phyloP scores from a whole-genome alignment of 768 basidiomycete genomes.

The Leccinum ochraceum region DNA sequence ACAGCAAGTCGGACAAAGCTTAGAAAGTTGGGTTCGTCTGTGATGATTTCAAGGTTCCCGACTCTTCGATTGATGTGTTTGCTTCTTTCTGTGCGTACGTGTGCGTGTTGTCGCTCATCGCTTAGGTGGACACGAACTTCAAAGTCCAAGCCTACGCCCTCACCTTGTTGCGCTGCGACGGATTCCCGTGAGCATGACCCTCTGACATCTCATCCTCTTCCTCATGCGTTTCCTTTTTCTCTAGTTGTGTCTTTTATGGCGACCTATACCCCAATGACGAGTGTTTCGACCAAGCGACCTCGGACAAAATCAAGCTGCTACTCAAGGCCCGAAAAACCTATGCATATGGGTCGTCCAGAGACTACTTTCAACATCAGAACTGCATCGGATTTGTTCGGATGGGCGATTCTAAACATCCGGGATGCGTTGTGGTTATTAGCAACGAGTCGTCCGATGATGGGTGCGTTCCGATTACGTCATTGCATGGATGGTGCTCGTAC shows the following conservation, averaged over 20 bases:
- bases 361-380: conserved; percentile 59
- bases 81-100: background rate
- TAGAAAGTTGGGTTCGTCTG: conserved; percentile 77
- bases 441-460: conserved; percentile 40
- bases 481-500: background rate
- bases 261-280: conserved; percentile 75
- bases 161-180: conserved; percentile 67
- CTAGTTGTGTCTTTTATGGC: conserved; percentile 85
- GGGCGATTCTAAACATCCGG: conserved; percentile 54
- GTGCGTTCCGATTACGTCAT: conserved; percentile 15
- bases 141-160: conserved; percentile 83
- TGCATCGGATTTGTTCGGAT: conserved; percentile 77
- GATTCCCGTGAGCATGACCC: conserved; percentile 64
- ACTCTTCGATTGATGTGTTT: background rate
- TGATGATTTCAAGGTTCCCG: background rate
- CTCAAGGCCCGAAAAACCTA: conserved; percentile 62
- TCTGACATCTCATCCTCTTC: background rate
- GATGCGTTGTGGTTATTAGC: conserved; percentile 74
- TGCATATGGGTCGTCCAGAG: conserved; percentile 64
- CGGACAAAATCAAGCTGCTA: conserved; percentile 52
- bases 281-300: conserved; percentile 56
- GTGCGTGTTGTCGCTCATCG: background rate
- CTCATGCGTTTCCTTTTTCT: background rate
- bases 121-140: conserved; percentile 66
- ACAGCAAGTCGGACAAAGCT: conserved; percentile 67